These are phyloP conservation scores for Periconia sp. DNA, from an alignment of 2,329 filamentous ascomycete genomes.

Conservation along the genomic window DNA sequence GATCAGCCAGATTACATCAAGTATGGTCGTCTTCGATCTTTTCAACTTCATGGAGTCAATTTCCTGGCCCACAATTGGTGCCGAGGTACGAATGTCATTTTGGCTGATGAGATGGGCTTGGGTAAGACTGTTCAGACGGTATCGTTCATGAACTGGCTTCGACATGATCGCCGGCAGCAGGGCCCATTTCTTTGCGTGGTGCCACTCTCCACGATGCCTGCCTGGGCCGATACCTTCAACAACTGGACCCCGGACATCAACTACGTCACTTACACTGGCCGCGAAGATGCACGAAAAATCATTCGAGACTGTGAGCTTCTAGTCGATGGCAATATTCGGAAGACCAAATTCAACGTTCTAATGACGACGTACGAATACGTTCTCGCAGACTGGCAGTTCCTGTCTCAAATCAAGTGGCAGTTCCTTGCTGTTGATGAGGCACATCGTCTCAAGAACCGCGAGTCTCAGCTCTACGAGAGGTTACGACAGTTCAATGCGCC, in stretches of 20 bases:
- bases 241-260: slow-evolving; percentile 95
- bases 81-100: slow-evolving; percentile 89
- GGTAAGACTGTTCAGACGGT: slow-evolving; percentile 99
- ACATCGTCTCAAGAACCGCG: slow-evolving; percentile 93
- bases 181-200: slow-evolving; percentile 98
- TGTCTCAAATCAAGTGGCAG: slow-evolving; percentile 95
- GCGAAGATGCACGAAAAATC: slow-evolving; percentile 81
- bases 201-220: slow-evolving; percentile 93
- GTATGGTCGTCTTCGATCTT: slow-evolving; percentile 84
- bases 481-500: slow-evolving; percentile 86
- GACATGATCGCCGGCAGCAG: slow-evolving; percentile 86
- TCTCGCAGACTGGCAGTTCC: slow-evolving; percentile 79
- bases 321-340: slow-evolving; percentile 82
- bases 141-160: slow-evolving; percentile 95
- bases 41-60: slow-evolving; percentile 92
- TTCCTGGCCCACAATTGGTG: slow-evolving; percentile 98
- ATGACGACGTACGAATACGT: slow-evolving; percentile 98
- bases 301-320: slow-evolving; percentile 92
- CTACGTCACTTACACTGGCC: slow-evolving; percentile 95
- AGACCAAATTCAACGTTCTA: slow-evolving; percentile 96
- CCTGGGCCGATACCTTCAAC: slow-evolving; percentile 98
- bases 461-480: slow-evolving; percentile 89
- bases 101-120: slow-evolving; percentile 98
- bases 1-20: slow-evolving; percentile 86
- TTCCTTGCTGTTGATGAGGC: slow-evolving; percentile 96